Base-by-base conservation (phyloP, 345 rosid species). In the Theobroma cacao region DNA sequence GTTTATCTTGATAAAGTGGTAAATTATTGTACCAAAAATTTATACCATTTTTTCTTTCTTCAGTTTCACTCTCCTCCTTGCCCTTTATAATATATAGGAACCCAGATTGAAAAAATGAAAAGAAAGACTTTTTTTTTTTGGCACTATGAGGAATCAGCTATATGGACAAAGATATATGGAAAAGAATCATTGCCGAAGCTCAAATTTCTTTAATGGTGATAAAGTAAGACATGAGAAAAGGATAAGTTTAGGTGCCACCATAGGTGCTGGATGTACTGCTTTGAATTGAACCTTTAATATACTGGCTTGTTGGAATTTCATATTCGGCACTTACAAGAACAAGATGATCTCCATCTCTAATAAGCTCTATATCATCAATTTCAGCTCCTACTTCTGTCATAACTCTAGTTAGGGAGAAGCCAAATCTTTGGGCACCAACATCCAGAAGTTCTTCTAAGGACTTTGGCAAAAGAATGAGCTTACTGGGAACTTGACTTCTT, bases 321-420 rank as follows among this genome's bases (percentile, higher is more conserved):
- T 52, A n/a, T 72, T 9, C 66, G 30, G 58, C 81, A 56, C 87
- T 85, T 26, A 81, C 83, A 68, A 95, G 83, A 78, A 90, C 14
- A 52, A 95, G 90, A 82, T 85, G 84, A 82, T 95, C 98, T 6
- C 94, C 98, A 79, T 93, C 98, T 85, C 98, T 87, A 26, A 93
- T 65, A 48, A 91, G 82, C 22, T 88, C 87, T 36, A 95, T 82
- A 43, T 91, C 92, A 36, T 95, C 97, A 60, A 95, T 86, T 81
- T 91, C 92, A 9, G 95, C 93, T 59, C 95, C 94, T 34, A 87
- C 91, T 79, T 82, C 84, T 17, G 85, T 86, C 11, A 86, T 75
- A 74, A 95, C 82, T 82, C 82, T 95, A 64, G 84, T 82, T 40
- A 91, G 77, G 7, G 65, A 40, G 66, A 85, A 76, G 14, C 90